A percentile compares a stretch with the other conserved stretches of the same genome.
phyloP scores from a whole-genome alignment of 805 yeast species.

The Candida koratica region DNA sequence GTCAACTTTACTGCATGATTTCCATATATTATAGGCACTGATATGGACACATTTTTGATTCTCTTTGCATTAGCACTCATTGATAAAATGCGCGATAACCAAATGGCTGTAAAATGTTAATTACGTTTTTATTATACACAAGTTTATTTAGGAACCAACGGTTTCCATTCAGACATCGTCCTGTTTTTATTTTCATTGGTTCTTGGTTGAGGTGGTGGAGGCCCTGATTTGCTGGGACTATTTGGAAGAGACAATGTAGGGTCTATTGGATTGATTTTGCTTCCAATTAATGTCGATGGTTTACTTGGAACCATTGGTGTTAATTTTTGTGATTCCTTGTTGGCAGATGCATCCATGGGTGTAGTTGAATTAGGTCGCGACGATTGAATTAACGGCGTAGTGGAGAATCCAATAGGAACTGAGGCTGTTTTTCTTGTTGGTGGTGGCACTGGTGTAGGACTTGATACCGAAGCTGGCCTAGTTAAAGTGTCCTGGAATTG shows the following conservation, averaged over 20 bases:
- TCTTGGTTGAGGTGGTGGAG: conserved; percentile 19
- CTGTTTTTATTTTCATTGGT: conserved; percentile 5
- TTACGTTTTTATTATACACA: not conserved
- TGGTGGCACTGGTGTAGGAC: conserved; percentile 31
- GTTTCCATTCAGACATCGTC: conserved; percentile 49
- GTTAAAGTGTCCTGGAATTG: conserved; percentile 4
- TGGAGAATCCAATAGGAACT: conserved; percentile 32
- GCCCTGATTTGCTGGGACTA: conserved; percentile 5
- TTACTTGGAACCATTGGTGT: conserved; percentile 36
- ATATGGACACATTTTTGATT: conserved; percentile 32
- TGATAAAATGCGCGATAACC: not conserved
- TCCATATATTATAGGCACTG: conserved; percentile 43
- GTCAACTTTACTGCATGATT: conserved; percentile 35
- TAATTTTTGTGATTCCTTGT: conserved; percentile 16
- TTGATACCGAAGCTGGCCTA: not conserved
- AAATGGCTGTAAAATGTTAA: not conserved
- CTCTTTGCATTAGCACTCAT: conserved; percentile 18
- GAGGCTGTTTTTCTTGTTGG: conserved; percentile 17
- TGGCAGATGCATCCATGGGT: conserved; percentile 18
- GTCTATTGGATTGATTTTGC: conserved; percentile 13
- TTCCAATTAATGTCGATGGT: conserved; percentile 26
- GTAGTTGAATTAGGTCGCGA: conserved; percentile 30
- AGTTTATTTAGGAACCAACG: conserved; percentile 43
- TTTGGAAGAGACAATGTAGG: not conserved
- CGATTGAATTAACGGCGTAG: conserved; percentile 38